Base-by-base conservation (phyloP, 2,329 filamentous ascomycete genomes). In the Magnaporthiopsis rhizophila region DNA sequence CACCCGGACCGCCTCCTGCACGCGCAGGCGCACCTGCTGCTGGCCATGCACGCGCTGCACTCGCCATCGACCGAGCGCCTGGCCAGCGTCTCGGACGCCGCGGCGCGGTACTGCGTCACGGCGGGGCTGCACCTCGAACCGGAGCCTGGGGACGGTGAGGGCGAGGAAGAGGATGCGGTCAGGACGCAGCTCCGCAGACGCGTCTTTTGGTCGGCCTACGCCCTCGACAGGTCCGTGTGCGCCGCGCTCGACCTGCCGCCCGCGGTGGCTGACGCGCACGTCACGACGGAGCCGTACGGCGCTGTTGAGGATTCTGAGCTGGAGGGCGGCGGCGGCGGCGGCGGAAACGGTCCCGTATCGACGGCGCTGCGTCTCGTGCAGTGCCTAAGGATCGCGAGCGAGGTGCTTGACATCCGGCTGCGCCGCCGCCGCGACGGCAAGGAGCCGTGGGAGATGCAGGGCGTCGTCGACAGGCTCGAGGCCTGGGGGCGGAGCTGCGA, bases 131-230 rank as follows among this genome's bases (percentile, higher is more conserved):
- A 74, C 61, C 66, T 71, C 11, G 67, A 63, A 18, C 30, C 50
- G 11, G 61, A 45, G 12, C 69, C 69, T 18, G 66, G 67, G 0
- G 72, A 73, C 61, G 66, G 67, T 0, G 59, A 62, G 11, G 61
- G 32, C 6, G 28, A 12, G 6, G 26, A 28, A 13, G 26, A n/a
- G 15, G 50, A 18, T 12, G 7, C 3, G 2, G 21, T 13, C 21
- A 24, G 68, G 59, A 65, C 69, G 3, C 72, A 74, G 62, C 45
- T 69, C 12, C 69, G 71, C 5, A 69, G 72, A 2, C 66, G 72
- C 21, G 68, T 72, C 28, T 74, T 74, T 65, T 74, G 72, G 72
- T 72, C 69, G 15, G 72, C 72, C 2, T 73, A 74, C 58, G 67
- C 65, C 5, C 58, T 74, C 15, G 72, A 73, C 63, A 68, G 72